Evolutionary conservation across 495 filamentous ascomycete species (phyloP).

Genomic region (Neurospora sp.): DNA sequence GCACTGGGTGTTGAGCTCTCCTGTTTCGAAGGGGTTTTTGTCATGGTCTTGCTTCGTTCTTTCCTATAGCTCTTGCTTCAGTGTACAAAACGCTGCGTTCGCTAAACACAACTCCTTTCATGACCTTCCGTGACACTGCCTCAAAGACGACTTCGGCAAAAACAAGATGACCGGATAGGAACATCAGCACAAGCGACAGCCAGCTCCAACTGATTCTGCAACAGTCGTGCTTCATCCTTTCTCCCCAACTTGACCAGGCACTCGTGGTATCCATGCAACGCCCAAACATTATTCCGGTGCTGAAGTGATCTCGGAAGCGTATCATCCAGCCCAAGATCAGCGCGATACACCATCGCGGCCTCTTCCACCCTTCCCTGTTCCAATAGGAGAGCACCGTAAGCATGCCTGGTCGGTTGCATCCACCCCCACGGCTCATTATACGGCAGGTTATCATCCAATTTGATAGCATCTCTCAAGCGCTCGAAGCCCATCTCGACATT

Average conservation of each 20-base stretch:
- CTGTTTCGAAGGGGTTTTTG: background rate
- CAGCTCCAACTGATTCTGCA: constrained; percentile 38
- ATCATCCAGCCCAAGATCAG: constrained; percentile 50
- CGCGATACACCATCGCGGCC: constrained; percentile 45
- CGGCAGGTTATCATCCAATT: constrained; percentile 44
- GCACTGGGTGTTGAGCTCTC: background rate
- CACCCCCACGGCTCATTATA: constrained; percentile 65
- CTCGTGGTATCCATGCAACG: constrained; percentile 56
- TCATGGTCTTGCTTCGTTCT: background rate
- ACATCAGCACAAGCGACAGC: constrained; percentile 49
- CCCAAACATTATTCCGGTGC: constrained; percentile 61
- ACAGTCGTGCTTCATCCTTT: constrained; percentile 35
- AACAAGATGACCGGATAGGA: constrained; percentile 49
- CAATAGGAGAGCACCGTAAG: constrained; percentile 50
- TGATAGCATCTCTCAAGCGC: constrained; percentile 42
- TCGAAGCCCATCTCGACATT: constrained; percentile 45
- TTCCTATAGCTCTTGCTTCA: background rate
- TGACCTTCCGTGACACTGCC: background rate
- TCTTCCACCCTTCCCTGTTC: constrained; percentile 50
- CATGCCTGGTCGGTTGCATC: constrained; percentile 60
- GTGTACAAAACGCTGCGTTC: background rate
- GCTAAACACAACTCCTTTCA: background rate
- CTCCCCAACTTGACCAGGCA: constrained; percentile 45
- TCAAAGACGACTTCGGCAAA: constrained; percentile 37
- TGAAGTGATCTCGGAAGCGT: constrained; percentile 46